phyloP scores from a whole-genome alignment of 805 yeast genomes.

The Zygoascus flipseniorum region DNA sequence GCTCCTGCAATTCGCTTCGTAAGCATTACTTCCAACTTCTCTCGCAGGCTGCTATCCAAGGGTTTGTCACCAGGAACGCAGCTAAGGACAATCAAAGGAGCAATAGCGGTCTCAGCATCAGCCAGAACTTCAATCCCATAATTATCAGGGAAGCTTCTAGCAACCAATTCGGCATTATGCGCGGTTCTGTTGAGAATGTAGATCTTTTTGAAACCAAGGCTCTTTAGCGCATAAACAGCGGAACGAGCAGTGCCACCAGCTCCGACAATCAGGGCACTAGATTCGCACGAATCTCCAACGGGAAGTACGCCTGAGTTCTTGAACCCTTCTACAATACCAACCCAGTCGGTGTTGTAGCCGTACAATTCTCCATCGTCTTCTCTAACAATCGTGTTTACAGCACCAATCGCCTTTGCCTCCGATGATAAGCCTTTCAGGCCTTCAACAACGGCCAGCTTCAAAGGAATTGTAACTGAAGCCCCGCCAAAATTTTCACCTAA shows the following conservation, averaged over 20 bases:
- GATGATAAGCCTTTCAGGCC: slow-evolving; percentile 56
- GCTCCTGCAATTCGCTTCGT: slow-evolving; percentile 19
- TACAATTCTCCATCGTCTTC: slow-evolving; percentile 39
- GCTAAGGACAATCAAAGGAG: slow-evolving; percentile 58
- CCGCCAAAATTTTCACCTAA: slow-evolving; percentile 64
- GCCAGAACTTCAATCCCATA: slow-evolving; percentile 54
- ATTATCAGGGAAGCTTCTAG: slow-evolving; percentile 48
- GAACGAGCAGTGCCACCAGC: slow-evolving; percentile 98
- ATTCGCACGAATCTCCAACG: slow-evolving; percentile 20
- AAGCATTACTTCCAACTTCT: slow-evolving; percentile 28
- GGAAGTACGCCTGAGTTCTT: slow-evolving; percentile 35
- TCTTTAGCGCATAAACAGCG: slow-evolving; percentile 75
- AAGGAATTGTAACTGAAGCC: slow-evolving; percentile 90
- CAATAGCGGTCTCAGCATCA: slow-evolving; percentile 32
- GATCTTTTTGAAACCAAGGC: slow-evolving; percentile 68
- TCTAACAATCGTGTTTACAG: slow-evolving; percentile 80
- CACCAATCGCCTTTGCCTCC: slow-evolving; percentile 82
- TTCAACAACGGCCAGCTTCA: slow-evolving; percentile 72
- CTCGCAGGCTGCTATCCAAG: slow-evolving; percentile 43
- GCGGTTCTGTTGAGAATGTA: slow-evolving; percentile 76
- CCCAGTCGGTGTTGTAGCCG: slow-evolving; percentile 96
- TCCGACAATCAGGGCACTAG: slow-evolving; percentile 73
- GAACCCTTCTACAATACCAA: slow-evolving; percentile 72
- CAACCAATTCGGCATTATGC: slow-evolving; percentile 53
- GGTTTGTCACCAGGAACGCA: slow-evolving; percentile 81